Conservation (phyloP, 768 basidiomycete species). For the Boletus pseudopeckii region DNA sequence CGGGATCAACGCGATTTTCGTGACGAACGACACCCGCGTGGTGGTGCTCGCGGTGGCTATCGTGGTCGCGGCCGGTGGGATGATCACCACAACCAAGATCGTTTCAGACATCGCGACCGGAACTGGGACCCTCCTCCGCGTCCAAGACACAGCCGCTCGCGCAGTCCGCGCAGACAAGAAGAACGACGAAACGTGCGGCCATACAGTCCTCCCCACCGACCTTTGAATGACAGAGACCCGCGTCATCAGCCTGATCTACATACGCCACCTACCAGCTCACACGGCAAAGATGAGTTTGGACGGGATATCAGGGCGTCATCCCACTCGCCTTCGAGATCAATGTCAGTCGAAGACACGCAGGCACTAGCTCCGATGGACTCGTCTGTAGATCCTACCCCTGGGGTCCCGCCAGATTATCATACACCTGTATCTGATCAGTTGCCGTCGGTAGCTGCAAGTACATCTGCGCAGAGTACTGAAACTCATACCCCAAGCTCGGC, state of each 20-base stretch:
- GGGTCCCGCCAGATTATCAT: constrained; percentile 47
- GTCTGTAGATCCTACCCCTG: constrained; percentile 42
- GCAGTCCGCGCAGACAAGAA: constrained; percentile 65
- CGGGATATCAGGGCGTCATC: constrained; percentile 69
- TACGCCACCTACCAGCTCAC: constrained; percentile 25
- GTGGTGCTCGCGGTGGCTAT: constrained; percentile 50
- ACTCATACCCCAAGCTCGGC: constrained; percentile 34
- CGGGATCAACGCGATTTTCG: constrained; percentile 45
- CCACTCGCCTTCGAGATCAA: constrained; percentile 29
- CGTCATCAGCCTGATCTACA: constrained; percentile 26
- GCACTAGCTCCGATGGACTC: constrained; percentile 32
- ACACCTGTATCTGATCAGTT: constrained; percentile 39
- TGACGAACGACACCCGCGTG: constrained; percentile 52
- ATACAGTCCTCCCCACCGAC: constrained; percentile 58
- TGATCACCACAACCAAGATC: constrained; percentile 46
- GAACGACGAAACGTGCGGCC: constrained; percentile 49
- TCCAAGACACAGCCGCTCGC: constrained; percentile 63
- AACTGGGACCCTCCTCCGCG: constrained; percentile 37
- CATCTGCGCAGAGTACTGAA: constrained; percentile 45
- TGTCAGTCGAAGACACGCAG: constrained; percentile 24
- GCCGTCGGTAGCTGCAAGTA: constrained; percentile 53
- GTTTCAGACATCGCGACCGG: constrained; percentile 46
- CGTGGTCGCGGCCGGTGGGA: constrained; percentile 68
- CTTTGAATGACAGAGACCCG: constrained; percentile 32
- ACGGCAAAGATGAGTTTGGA: constrained; percentile 83